phyloP scores from a whole-genome alignment of 768 basidiomycete genomes.

The Boletus vermiculosoides region DNA sequence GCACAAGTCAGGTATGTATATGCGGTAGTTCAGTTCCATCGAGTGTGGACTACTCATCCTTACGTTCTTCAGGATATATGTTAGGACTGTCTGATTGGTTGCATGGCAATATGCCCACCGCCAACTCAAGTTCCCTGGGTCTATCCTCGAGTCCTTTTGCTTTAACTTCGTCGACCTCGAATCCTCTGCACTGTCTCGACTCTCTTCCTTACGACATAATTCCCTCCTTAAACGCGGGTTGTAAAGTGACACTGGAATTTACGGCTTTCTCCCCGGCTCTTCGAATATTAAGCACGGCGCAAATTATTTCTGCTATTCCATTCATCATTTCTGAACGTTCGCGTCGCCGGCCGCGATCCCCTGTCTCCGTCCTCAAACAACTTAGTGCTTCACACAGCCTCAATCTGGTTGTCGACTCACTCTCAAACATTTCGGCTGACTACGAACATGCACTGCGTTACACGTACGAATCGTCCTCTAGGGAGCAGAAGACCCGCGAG shows the following conservation, averaged over 20 bases:
- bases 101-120: neutral
- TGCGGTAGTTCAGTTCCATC: neutral
- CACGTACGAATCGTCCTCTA: conserved; percentile 6
- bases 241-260: conserved; percentile 32
- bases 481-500: conserved; percentile 14
- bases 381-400: conserved; percentile 29
- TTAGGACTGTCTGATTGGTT: neutral
- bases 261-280: conserved; percentile 40
- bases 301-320: conserved; percentile 44
- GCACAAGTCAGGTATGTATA: conserved; percentile 25
- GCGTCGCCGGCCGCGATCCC: conserved; percentile 37
- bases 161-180: conserved; percentile 3
- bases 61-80: neutral
- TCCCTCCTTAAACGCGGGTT: conserved; percentile 16
- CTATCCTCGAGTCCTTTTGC: conserved; percentile 8
- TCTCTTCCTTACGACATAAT: conserved; percentile 10
- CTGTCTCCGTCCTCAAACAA: conserved; percentile 39
- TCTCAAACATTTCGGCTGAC: conserved; percentile 42
- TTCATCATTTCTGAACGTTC: conserved; percentile 37
- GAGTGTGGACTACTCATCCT: neutral
- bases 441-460: conserved; percentile 22
- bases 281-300: conserved; percentile 34
- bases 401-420: conserved; percentile 31
- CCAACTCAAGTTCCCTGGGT: conserved; percentile 9
- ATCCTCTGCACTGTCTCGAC: conserved; percentile 26